Base-by-base conservation (phyloP, 2,329 filamentous ascomycete species). In the Fusarium tanahbumbuense region DNA sequence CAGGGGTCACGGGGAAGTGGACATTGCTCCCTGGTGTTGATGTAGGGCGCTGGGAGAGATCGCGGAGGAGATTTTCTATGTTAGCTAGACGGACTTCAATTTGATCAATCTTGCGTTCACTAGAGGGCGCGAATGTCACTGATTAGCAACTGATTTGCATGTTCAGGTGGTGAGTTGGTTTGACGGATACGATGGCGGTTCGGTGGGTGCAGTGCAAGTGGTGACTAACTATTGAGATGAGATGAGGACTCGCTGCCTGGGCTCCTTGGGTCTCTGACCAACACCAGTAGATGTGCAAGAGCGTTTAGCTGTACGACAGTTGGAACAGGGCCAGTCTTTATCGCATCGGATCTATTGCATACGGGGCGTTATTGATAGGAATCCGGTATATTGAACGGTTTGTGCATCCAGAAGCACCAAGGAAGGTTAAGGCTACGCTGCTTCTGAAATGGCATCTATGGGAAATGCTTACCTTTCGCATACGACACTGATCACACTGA, bases 151-250 rank as follows among this genome's bases (percentile, higher is more conserved):
- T 45, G 34, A 20, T 28, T 25, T 37, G 45, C 30, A 34, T 30
- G 41, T 23, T 25, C 57, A 52, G 46, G 46, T 49, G 55, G 45
- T 11, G n/a, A 16, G 54, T 25, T 49, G 41, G 25, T 20, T 50
- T 56, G 47, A 30, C 46, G 45, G 6, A 34, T 41, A 57, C 54
- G 61, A 42, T 60, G 30, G 50, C 44, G 18, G 23, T 25, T 37
- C 50, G 16, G 52, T 41, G 34, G 18, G 37, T 13, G 63, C 22
- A 54, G 53, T 37, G 34, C 34, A 37, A 37, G 34, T 37, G 48
- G 46, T 40, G 47, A 80, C 85, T 71, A 78, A 88, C 86, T 89
- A 89, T 82, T 88, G 86, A 45, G 85, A 86, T 4, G 87, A 88
- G 62, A 89, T 88, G 67, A 89, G 79, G 41, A 89, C 86, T 55